Base-by-base conservation (phyloP, 768 basidiomycete species). In the Solioccasus polychromus region DNA sequence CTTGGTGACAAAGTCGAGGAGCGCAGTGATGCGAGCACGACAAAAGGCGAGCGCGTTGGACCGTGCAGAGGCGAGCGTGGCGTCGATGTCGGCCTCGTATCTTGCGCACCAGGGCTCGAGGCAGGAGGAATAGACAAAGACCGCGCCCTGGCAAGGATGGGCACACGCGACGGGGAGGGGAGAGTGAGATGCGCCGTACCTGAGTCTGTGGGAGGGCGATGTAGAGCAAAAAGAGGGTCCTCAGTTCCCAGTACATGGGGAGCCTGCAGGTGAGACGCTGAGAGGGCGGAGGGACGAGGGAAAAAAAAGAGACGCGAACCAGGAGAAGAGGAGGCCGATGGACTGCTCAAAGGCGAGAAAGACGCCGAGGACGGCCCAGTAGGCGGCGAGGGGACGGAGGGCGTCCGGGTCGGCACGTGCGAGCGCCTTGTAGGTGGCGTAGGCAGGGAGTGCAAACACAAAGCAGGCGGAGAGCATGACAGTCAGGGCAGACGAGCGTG, bases 161-260 rank as follows among this genome's bases (percentile, higher is more conserved):
- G 37, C 40, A 35, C 22, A 14, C 25, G 39, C 29, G 19, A 35
- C 22, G 34, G 30, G 14, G 32, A 3, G 30, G 10, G 43, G 23
- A 31, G 9, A 25, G 38, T 20, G 31, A 26, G 65, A n/a, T n/a
- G n/a, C n/a, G n/a, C n/a, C 68, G 38, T 46, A 80, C 85, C 75
- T 85, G 75, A 1, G 76, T 83, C 67, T 85, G 83, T 7, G 85
- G 84, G 15, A 88, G 74, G 8, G 83, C 67, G 35, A 88, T 62
- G 68, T 81, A 88, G 20, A 88, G 69, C 4, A 88, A 60, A 59
- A 86, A 79, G 4, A 80, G 19, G n/a, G 81, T 85, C 54, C 85
- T 80, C 42, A 78, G 35, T 57, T 88, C 86, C 79, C 80, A 85
- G 58, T 87, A 88, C 60, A 88, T 85, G 7, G 86, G 85, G 32